Percentiles rank a stretch among this genome's conserved stretches.
These are phyloP conservation scores for Pelargonium fulgidum DNA, from an alignment of 441 rosid species.

Conservation along the genomic window DNA sequence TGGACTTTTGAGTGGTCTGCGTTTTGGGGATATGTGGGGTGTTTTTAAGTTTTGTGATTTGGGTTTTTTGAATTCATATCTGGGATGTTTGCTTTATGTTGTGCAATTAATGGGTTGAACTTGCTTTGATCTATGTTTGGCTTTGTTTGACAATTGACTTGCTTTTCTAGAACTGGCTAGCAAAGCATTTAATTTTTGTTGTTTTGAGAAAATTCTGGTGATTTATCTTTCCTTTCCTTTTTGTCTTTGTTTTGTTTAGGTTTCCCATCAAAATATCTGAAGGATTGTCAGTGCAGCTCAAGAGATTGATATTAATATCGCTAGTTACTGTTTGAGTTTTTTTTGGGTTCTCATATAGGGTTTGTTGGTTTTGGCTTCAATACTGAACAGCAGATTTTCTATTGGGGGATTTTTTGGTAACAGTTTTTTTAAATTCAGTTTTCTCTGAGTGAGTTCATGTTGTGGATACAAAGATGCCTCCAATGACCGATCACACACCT, in stretches of 20 bases:
- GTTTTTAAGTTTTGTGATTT: not conserved
- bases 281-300: not conserved
- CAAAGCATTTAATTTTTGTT: not conserved
- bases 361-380: not conserved
- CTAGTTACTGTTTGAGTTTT: constrained; percentile 1
- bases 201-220: not conserved
- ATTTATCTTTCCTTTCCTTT: not conserved
- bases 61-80: not conserved
- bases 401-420: not conserved
- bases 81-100: not conserved
- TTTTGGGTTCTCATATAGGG: not conserved
- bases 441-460: not conserved
- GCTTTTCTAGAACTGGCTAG: not conserved
- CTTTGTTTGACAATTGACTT: not conserved
- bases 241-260: not conserved
- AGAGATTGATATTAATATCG: not conserved
- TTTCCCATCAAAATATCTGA: not conserved
- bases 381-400: not conserved
- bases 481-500: constrained; percentile 7
- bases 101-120: not conserved
- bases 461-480: not conserved
- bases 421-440: not conserved
- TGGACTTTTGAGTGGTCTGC: not conserved
- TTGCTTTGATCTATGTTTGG: not conserved
- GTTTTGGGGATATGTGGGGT: not conserved